Conservation (phyloP, 2,329 filamentous ascomycete genomes). For the Beauveria sp. region DNA sequence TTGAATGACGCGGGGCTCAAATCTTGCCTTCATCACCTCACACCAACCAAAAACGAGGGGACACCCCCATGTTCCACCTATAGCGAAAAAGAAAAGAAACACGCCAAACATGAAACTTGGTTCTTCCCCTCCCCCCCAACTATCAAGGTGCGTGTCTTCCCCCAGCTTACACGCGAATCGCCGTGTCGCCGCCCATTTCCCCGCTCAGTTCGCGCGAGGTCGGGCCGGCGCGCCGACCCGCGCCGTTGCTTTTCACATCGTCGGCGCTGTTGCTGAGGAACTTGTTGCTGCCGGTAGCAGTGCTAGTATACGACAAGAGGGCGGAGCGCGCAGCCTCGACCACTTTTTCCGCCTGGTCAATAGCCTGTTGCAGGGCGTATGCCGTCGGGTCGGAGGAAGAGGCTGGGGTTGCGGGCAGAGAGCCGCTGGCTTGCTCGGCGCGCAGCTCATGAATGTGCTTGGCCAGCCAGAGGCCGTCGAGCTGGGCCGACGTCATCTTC, state of each 20-base stretch:
- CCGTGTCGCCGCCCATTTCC: slow-evolving; percentile 56
- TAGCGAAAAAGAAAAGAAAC: no score
- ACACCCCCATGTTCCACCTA: background rate
- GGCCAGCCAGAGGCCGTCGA: slow-evolving; percentile 55
- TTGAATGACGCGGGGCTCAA: slow-evolving; percentile 12
- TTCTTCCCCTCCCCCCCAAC: background rate
- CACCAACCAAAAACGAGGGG: background rate
- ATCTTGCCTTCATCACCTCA: background rate
- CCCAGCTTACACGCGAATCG: slow-evolving; percentile 16
- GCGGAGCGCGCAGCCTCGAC: slow-evolving; percentile 38
- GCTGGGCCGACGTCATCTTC: slow-evolving; percentile 45
- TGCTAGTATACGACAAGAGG: slow-evolving; percentile 30
- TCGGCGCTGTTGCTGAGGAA: slow-evolving; percentile 17
- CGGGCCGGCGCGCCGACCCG: slow-evolving; percentile 36
- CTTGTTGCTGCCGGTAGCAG: slow-evolving; percentile 4
- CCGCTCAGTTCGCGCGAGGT: slow-evolving; percentile 49
- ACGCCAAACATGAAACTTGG: background rate
- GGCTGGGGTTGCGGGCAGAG: slow-evolving; percentile 9
- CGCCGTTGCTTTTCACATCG: slow-evolving; percentile 13
- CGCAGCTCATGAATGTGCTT: slow-evolving; percentile 51
- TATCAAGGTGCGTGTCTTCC: background rate
- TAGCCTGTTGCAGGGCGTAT: slow-evolving; percentile 33
- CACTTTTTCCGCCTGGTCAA: slow-evolving; percentile 39
- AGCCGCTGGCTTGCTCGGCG: slow-evolving; percentile 27
- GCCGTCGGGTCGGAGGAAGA: slow-evolving; percentile 31